A percentile compares a stretch with the other conserved stretches of the same genome.
Evolutionary conservation across 352 stramenopile genomes (phyloP).

Genomic region (Pythium aphanidermatum): DNA sequence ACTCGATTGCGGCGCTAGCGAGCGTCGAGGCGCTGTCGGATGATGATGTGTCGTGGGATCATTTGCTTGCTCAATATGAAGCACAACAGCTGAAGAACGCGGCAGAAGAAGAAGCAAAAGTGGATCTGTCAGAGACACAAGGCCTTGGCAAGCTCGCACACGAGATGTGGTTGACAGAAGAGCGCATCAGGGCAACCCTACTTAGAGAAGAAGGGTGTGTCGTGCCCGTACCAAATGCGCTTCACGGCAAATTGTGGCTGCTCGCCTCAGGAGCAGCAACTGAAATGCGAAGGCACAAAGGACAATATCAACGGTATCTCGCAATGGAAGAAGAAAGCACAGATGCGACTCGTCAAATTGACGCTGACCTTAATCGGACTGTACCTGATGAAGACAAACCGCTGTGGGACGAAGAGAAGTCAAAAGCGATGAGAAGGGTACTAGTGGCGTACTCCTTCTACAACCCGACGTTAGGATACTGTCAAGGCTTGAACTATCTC

Average conservation of each 20-base stretch:
- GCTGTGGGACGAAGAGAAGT: slow-evolving; percentile 61
- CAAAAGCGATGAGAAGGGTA: slow-evolving; percentile 64
- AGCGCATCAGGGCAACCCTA: slow-evolving; percentile 66
- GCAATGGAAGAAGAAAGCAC: slow-evolving; percentile 47
- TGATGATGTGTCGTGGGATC: slow-evolving; percentile 56
- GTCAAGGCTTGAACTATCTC: slow-evolving; percentile 87
- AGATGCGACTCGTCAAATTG: slow-evolving; percentile 76
- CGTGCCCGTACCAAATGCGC: slow-evolving; percentile 43
- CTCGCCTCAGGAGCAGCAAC: slow-evolving; percentile 59
- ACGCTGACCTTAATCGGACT: slow-evolving; percentile 78
- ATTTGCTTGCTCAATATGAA: slow-evolving; percentile 60
- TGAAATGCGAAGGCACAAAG: slow-evolving; percentile 56
- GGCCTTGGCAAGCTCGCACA: slow-evolving; percentile 62
- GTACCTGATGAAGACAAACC: slow-evolving; percentile 55
- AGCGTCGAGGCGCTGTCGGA: slow-evolving; percentile 24
- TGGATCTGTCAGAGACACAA: slow-evolving; percentile 28
- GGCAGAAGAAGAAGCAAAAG: slow-evolving; percentile 20
- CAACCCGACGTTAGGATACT: slow-evolving; percentile 81
- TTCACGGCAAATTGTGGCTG: slow-evolving; percentile 82
- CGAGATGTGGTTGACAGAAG: slow-evolving; percentile 76
- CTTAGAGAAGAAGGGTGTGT: slow-evolving; percentile 53
- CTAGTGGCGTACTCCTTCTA: slow-evolving; percentile 82
- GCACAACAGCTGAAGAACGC: slow-evolving; percentile 53
- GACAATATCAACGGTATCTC: slow-evolving; percentile 48
- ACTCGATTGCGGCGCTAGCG: slow-evolving; percentile 29